Evolutionary conservation across 2,329 filamentous ascomycete species (phyloP).

Genomic region (Hymenotorrendiella dingleyae): DNA sequence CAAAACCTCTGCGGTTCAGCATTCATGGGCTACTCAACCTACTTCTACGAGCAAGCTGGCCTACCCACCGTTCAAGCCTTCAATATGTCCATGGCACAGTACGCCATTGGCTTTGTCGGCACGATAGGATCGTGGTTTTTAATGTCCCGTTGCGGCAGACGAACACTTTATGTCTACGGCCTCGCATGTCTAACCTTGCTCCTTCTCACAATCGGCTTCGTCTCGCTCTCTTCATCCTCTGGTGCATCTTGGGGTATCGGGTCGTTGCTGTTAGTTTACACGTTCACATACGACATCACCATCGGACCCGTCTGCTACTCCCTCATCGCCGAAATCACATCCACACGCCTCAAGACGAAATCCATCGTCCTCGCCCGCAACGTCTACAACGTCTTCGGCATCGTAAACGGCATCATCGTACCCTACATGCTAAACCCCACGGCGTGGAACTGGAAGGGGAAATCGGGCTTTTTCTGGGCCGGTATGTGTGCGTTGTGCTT

Average conservation of each 20-base stretch:
- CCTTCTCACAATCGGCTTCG: slow-evolving; percentile 42
- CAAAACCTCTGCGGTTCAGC: slow-evolving; percentile 42
- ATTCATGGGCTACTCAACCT: slow-evolving; percentile 59
- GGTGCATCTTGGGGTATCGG: slow-evolving; percentile 39
- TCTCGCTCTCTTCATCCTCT: slow-evolving; percentile 37
- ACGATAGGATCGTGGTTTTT: slow-evolving; percentile 46
- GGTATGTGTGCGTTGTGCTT: slow-evolving; percentile 74
- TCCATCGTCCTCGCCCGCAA: slow-evolving; percentile 79
- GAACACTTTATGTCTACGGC: slow-evolving; percentile 45
- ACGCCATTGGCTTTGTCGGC: slow-evolving; percentile 42
- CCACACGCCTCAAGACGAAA: slow-evolving; percentile 80
- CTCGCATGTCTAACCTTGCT: slow-evolving; percentile 36
- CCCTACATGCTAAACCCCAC: slow-evolving; percentile 64
- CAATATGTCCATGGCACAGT: slow-evolving; percentile 44
- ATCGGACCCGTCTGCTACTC: slow-evolving; percentile 86
- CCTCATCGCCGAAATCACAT: slow-evolving; percentile 75
- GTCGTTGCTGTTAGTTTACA: slow-evolving; percentile 59
- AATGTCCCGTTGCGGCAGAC: slow-evolving; percentile 41
- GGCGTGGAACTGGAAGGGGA: slow-evolving; percentile 82
- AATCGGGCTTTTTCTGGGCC: slow-evolving; percentile 80
- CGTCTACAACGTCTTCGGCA: slow-evolving; percentile 52
- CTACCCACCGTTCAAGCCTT: slow-evolving; percentile 44
- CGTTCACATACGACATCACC: slow-evolving; percentile 75
- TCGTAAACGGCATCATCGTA: slow-evolving; percentile 43
- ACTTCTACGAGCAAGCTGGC: slow-evolving; percentile 52